Base-by-base conservation (phyloP, 2,329 filamentous ascomycete species). In the Ustulina deusta region DNA sequence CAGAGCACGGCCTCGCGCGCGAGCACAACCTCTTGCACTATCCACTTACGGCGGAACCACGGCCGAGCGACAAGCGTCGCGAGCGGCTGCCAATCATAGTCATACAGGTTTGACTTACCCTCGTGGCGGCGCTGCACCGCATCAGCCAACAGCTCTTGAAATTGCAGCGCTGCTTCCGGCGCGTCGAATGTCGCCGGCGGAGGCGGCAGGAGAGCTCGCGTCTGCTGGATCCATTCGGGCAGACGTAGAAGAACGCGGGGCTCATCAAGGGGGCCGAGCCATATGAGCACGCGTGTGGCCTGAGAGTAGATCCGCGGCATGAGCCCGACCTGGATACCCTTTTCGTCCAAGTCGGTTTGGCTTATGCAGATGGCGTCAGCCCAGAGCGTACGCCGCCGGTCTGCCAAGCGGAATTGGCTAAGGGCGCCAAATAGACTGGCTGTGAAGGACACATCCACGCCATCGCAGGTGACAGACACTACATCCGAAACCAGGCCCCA, bases 41-140 rank as follows among this genome's bases (percentile, higher is more conserved):
- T 51, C 65, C 61, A 68, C 29, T 68, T 68, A 3, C 65, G 65
- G 9, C 51, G 61, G 46, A 68, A 68, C 65, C 65, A 68, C 15
- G 65, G 61, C 25, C 61, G 61, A n/a, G 7, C 29, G 7, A 68
- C 29, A 2, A 68, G 56, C 13, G 42, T 42, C 7, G n/a, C 17
- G 20, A 68, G 17, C 11, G 29, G 56, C n/a, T 27, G n/a, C 65
- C 65, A 68, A 6, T 68, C 65, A 32, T 61, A 56, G 27, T 68
- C 65, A 6, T 57, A 2, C 25, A 68, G 17, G 36, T 61, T 61
- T 2, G 65, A 51, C 51, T 61, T 64, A 17, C 65, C 65, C 20
- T 68, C 61, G 3, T 52, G 17, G 25, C 38, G 56, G 6, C 57
- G 44, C 10, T 32, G 55, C 44, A 5, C 42, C 1, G 65, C 36